These are phyloP conservation scores for Cokeromyces recurvatus DNA, from an alignment of 371 early-diverging fungal species.

Conservation along the genomic window DNA sequence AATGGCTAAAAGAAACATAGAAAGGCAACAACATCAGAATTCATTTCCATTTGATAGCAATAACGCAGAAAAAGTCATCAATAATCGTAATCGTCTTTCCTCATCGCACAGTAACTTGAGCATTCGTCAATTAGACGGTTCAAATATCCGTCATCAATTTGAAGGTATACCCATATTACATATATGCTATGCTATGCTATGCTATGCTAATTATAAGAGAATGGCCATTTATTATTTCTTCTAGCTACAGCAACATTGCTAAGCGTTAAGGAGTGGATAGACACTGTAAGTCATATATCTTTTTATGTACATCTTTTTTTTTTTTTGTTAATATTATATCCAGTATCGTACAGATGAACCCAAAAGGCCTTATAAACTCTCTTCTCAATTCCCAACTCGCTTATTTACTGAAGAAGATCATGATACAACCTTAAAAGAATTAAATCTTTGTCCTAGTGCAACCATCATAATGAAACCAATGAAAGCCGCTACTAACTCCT, in stretches of 20 bases:
- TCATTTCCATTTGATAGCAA: background rate
- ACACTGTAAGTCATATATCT: background rate
- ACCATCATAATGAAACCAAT: slow-evolving; percentile 51
- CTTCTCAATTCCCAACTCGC: slow-evolving; percentile 43
- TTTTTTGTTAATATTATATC: too few relatives aligned
- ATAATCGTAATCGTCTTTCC: background rate
- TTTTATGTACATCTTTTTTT: too few relatives aligned
- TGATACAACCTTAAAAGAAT: slow-evolving; percentile 27
- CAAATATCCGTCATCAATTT: slow-evolving; percentile 33
- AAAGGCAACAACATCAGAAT: slow-evolving; percentile 6
- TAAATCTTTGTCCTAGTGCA: slow-evolving; percentile 53
- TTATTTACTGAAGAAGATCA: slow-evolving; percentile 43
- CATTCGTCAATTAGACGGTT: slow-evolving; percentile 43
- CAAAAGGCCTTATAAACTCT: slow-evolving; percentile 32
- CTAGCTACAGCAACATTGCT: slow-evolving; percentile 29
- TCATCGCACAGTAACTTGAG: slow-evolving; percentile 21
- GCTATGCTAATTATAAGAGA: too few relatives aligned
- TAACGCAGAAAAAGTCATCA: background rate
- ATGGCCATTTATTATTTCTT: too few relatives aligned
- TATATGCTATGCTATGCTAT: too few relatives aligned
- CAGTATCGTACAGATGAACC: slow-evolving; percentile 23
- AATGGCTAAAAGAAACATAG: slow-evolving; percentile 19
- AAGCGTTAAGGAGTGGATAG: slow-evolving; percentile 34
- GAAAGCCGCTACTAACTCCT: slow-evolving; percentile 5
- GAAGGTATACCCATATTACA: too few relatives aligned